phyloP scores from a whole-genome alignment of 768 basidiomycete genomes.

The Trametes punicea region DNA sequence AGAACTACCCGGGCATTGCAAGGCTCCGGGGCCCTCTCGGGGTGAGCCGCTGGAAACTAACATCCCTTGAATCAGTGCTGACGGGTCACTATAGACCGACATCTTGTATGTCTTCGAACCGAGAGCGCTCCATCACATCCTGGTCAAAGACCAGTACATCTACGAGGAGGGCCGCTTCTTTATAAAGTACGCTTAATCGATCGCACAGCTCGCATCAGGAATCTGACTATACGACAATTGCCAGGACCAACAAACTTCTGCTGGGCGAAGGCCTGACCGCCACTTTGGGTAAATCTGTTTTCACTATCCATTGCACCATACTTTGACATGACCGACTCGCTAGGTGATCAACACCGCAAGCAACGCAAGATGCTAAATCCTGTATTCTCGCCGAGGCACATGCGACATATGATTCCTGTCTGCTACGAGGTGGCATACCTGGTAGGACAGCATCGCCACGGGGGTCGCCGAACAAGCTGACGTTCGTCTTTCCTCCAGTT shows the following conservation, averaged over 20 bases:
- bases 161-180: slow-evolving; percentile 17
- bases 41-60: not conserved
- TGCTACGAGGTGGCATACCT: slow-evolving; percentile 10
- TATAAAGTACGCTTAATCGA: slow-evolving; percentile 1
- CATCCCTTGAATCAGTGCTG: not conserved
- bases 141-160: slow-evolving; percentile 22
- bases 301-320: not conserved
- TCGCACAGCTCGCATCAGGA: not conserved
- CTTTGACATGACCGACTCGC: too few relatives aligned
- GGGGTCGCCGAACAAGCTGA: too few relatives aligned
- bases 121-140: slow-evolving; percentile 18
- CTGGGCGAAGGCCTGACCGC: slow-evolving; percentile 1
- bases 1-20: not conserved
- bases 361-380: slow-evolving; percentile 24
- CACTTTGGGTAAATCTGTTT: not conserved
- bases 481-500: slow-evolving; percentile 1
- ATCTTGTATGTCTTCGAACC: not conserved
- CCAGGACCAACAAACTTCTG: not conserved
- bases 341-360: slow-evolving; percentile 18
- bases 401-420: slow-evolving; percentile 20
- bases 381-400: slow-evolving; percentile 16
- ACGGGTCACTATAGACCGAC: not conserved
- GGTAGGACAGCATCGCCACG: not conserved
- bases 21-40: not conserved
- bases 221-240: not conserved